Evolutionary conservation across 148 eudicot genomes (phyloP), one percentile per base, ranked within the genome.

Genomic region (Persicaria tinctoria): DNA sequence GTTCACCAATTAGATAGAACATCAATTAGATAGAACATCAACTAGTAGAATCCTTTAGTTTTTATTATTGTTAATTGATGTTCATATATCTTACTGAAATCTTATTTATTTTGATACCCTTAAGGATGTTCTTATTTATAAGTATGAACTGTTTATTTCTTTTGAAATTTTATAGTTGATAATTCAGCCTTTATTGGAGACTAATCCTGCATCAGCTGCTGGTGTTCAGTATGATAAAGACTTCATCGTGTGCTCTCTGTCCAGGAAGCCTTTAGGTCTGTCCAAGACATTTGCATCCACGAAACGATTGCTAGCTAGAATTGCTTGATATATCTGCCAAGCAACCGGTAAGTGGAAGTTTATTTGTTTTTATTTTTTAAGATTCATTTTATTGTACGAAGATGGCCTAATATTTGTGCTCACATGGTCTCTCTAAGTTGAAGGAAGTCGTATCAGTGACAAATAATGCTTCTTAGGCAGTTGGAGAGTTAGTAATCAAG

Each of bases 381-480:
- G 68, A 45, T 1, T 62, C 5, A 27, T 62, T 23, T 62, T 27
- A 11, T 62, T 62, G 14, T 20, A 20, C 68, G 23, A 62, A 23
- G 11, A 62, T 44, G 44, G 3, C 68, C 44, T 62, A 62, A 62
- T 49, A 56, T 70, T 53, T 78, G 50, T 49, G 50, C 77, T 51
- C 66, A 20, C 92, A 95, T 96, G 87, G 83, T 60, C 23, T 20
- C 23, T 20, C 23, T 20, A 20, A 20, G 23, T 20, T 20, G 23
- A 20, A 20, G 23, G 23, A 92, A 51, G 79, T 86, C 70, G 76
- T 89, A 44, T 95, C 98, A 63, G 98, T 95, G 53, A 97, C 98
- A 80, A 95, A 95, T 84, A 95, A 95, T 87, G 98, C 98, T 78
- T 95, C 97, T 82, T 95, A 97, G 98, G 98, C 98, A 64, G 85